Conservation (phyloP, 371 early-diverging fungal species). For the Vittaforma corneae region DNA sequence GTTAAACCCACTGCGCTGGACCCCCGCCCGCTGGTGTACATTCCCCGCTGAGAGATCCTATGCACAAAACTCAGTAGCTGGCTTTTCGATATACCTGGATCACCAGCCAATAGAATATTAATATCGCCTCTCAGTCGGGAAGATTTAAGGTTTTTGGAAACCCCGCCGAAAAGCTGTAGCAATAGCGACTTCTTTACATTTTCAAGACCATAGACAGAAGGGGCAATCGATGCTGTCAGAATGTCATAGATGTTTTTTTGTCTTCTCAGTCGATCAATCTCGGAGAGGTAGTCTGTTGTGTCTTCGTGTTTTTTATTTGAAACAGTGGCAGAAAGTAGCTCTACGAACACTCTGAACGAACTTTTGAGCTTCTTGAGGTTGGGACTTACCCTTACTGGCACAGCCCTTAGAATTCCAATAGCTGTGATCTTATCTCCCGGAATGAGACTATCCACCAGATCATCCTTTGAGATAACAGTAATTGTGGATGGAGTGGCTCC, state of each 20-base stretch:
- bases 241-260: constrained; percentile 58
- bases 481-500: constrained; percentile 96
- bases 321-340: constrained; percentile 71
- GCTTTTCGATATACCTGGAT: constrained; percentile 59
- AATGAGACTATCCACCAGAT: constrained; percentile 79
- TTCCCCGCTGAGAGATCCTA: constrained; percentile 83
- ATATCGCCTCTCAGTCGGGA: constrained; percentile 58
- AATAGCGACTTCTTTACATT: constrained; percentile 92
- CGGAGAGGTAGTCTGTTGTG: constrained; percentile 10
- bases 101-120: constrained; percentile 59
- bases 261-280: constrained; percentile 22
- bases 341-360: constrained; percentile 85
- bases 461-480: constrained; percentile 75
- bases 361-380: constrained; percentile 76
- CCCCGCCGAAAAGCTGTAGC: constrained; percentile 93
- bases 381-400: constrained; percentile 83
- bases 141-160: constrained; percentile 49
- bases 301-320: constrained; percentile 55
- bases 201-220: constrained; percentile 86
- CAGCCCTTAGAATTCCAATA: constrained; percentile 85
- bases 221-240: constrained; percentile 65
- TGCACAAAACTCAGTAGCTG: constrained; percentile 64
- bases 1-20: constrained; percentile 95
- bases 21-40: constrained; percentile 96
- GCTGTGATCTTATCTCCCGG: constrained; percentile 92